These are phyloP conservation scores for Tripterygium wilfordii DNA, from an alignment of 177 flowering plant species.

Conservation along the genomic window DNA sequence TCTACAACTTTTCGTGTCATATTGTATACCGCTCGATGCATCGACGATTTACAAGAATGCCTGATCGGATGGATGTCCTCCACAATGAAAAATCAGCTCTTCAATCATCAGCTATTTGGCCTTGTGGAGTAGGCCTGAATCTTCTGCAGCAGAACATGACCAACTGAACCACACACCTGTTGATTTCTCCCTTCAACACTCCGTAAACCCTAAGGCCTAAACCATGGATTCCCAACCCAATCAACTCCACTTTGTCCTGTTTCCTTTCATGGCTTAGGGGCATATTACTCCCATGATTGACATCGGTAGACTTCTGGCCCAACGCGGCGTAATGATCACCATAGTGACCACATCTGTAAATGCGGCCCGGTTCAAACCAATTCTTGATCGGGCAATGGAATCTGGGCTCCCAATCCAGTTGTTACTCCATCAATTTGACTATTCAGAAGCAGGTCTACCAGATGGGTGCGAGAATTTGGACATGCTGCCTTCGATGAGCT, in stretches of 20 bases:
- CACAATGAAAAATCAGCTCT: no score
- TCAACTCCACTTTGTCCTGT: slow-evolving; percentile 24
- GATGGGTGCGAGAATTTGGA: slow-evolving; percentile 26
- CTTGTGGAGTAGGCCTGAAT: no score
- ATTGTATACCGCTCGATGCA: no score
- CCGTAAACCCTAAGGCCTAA: no score
- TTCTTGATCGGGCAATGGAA: slow-evolving; percentile 3
- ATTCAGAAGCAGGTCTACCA: slow-evolving; percentile 16
- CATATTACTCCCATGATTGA: slow-evolving; percentile 32
- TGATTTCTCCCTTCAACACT: no score
- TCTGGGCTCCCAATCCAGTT: slow-evolving; percentile 14
- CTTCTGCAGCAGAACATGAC: no score
- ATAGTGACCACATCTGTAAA: slow-evolving; percentile 23
- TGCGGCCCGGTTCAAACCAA: slow-evolving; percentile 8
- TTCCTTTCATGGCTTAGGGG: slow-evolving; percentile 31
- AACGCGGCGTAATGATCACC: slow-evolving; percentile 15
- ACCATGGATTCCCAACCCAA: not conserved
- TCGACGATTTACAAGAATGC: no score
- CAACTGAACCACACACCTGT: no score
- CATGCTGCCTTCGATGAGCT: slow-evolving; percentile 8
- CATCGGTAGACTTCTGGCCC: slow-evolving; percentile 19
- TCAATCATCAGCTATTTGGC: no score
- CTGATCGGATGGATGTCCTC: no score
- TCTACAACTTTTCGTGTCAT: no score
- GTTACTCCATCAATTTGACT: slow-evolving; percentile 13